phyloP scores from a whole-genome alignment of 2,329 filamentous ascomycete genomes.

The Bertia moriformis region DNA sequence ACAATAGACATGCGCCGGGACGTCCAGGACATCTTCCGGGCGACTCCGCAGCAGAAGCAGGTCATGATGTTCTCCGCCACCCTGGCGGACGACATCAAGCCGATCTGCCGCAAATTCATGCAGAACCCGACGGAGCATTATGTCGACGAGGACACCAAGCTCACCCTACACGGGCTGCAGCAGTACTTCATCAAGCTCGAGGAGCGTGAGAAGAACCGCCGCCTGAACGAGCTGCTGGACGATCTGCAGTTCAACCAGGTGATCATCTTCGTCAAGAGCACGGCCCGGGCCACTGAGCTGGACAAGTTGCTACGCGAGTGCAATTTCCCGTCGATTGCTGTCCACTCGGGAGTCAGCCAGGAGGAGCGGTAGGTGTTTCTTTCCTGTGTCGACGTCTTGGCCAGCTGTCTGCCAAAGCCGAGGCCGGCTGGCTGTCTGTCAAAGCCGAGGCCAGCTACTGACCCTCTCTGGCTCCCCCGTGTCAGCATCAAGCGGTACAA shows the following conservation, averaged over 20 bases:
- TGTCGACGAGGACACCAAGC: slow-evolving; percentile 94
- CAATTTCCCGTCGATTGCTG: slow-evolving; percentile 96
- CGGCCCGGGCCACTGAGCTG: slow-evolving; percentile 80
- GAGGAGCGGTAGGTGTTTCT: slow-evolving; percentile 97
- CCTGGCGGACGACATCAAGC: slow-evolving; percentile 80
- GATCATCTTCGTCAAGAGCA: slow-evolving; percentile 99
- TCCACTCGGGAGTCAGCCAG: slow-evolving; percentile 96
- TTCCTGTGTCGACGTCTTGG: too few species aligned
- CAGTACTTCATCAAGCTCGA: slow-evolving; percentile 96
- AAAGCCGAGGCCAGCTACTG: slow-evolving; percentile 8
- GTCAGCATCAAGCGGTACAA: slow-evolving; percentile 96
- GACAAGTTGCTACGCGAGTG: slow-evolving; percentile 94
- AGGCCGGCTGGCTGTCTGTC: too few species aligned
- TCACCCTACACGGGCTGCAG: slow-evolving; percentile 94
- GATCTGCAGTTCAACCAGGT: slow-evolving; percentile 98
- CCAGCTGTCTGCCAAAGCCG: too few species aligned
- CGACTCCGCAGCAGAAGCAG: slow-evolving; percentile 93
- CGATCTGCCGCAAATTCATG: slow-evolving; percentile 99
- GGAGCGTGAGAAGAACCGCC: slow-evolving; percentile 96
- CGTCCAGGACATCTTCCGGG: slow-evolving; percentile 96
- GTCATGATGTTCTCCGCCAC: slow-evolving; percentile 99
- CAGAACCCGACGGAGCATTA: slow-evolving; percentile 96
- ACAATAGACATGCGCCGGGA: slow-evolving; percentile 95
- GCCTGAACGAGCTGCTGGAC: slow-evolving; percentile 89
- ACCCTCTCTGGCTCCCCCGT: slow-evolving; percentile 13